Base-by-base conservation (phyloP, 441 rosid genomes). In the Macaranga tanarius region DNA sequence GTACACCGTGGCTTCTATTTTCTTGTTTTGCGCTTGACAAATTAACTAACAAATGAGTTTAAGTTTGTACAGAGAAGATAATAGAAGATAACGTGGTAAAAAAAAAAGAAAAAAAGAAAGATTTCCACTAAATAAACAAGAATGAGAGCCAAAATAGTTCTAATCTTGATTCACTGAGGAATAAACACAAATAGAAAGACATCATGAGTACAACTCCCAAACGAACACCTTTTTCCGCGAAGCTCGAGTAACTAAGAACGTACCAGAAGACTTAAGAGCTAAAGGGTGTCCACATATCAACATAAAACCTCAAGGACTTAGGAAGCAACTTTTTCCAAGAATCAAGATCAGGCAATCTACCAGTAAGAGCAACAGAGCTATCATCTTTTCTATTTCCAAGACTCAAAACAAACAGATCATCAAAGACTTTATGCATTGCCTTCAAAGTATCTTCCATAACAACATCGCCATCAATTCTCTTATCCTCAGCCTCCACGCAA, bases 401-500 rank as follows among this genome's bases (percentile, higher is more conserved):
- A 47, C 74, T 81, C 77, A 89, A 77, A 69, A 91, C 85, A 73
- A 65, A 79, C 69, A 91, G 73, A 74, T 83, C 82, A 23, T 87
- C 87, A 23, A 95, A 91, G 71, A 85, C 95, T 58, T 13, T 61
- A 12, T 71, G 77, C 96, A 89, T 88, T 5, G 93, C 96, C 57
- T 79, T 83, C 85, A 89, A 82, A 0, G 95, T 86, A 42, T 84
- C 86, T 62, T 77, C 89, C 98, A 91, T 95, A 74, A 91, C 82
- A 76, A 83, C 73, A 70, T 82, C 84, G 65, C 97, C 97, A 62
- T 89, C 86, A 74, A 87, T 83, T 65, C 81, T 67, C 20, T 77
- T 81, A 79, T 91, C 89, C 84, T 92, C 99, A 2, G 98, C 86
- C 77, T 86, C 90, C 65, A 92, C 90, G 69, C 96, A 95, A 61